Evolutionary conservation across 306 rosid species (phyloP), one percentile per base, ranked within the genome.

Genomic region (Purshia tridentata): DNA sequence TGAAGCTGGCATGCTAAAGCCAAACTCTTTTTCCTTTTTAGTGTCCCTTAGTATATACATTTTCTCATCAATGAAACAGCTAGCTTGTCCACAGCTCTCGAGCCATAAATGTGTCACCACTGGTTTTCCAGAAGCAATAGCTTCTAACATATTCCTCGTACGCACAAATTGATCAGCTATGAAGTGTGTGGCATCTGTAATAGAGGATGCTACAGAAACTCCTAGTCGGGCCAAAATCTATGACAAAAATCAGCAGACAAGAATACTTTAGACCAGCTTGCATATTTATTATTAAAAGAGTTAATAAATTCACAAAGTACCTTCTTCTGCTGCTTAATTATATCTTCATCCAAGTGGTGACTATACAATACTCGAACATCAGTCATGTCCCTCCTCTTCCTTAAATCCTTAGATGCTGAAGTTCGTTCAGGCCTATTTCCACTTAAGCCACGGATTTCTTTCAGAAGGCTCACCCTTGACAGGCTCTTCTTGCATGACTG

Each of bases 31-130:
- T 78, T 95, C 99, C 87, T 90, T 95, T 75, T 90, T 90, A 46
- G 84, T 76, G 56, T 91, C 99, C 83, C 96, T 85, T 42, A 95
- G 69, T 64, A 95, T 83, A 80, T 89, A 84, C 50, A 76, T 84
- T 79, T 83, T 91, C 88, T 95, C 98, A 40, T 95, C 99, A 11
- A 95, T 81, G 80, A 91, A 87, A 83, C 97, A 90, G 76, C 81
- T 84, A 54, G 98, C 96, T 86, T 91, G 93, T 62, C 98, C 99
- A 78, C 98, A 95, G 82, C 92, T 90, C 65, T 91, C 93, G 40
- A 95, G 79, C 99, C 99, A 95, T 70, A 77, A 83, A 84, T 84
- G 98, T n/a, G 97, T 90, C 57, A 95, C 98, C 74, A 95, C 99
- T 54, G 88, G 93, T 84, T 95, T 91, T 44, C 97, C 93, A 53